Base-by-base conservation (phyloP, 441 rosid genomes). In the Populus hybrid region DNA sequence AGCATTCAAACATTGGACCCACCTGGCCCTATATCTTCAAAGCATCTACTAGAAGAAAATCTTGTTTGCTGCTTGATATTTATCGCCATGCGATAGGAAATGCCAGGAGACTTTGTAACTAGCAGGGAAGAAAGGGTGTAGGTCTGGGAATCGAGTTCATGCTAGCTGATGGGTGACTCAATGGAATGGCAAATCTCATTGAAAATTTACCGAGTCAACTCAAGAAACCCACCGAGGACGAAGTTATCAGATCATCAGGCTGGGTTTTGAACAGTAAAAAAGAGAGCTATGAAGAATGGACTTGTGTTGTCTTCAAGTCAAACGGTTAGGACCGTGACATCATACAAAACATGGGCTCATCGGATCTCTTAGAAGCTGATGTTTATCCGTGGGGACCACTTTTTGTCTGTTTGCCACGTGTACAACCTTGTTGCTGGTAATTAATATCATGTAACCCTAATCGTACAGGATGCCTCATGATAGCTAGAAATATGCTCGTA, bases 291-390 rank as follows among this genome's bases (percentile, higher is more conserved):
- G 66, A 71, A 57, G 78, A 75, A 64, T 30, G 32, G 80, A 76
- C 73, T 38, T 34, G 30, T 11, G 82, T 71, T 79, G 78, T 73
- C 74, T 76, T 76, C 28, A 80, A 83, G 89, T 90, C 88, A 89
- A 85, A 83, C 90, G 86, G 94, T 89, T 90, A 82, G 84, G 87
- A 83, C 84, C 84, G 64, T 92, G 90, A 91, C 93, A 84, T 92
- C 97, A 89, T 63, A 69, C 2, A 18, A 57, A 71, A 50, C 69
- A 84, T 81, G 88, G 88, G 83, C 81, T 69, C 21, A 67, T 69
- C 76, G 71, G 32, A 75, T 67, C 76, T 59, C 75, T 69, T 8
- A 30, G 82, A 84, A 78, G 83, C 84, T 76, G 82, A 77, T 82
- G 42, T 67, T 2, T 63, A 40, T 75, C 35, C 28, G 74, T 61